Evolutionary conservation across 2,329 filamentous ascomycete species (phyloP), one percentile per base, ranked within the genome.

Genomic region (Cryphonectria japonica): DNA sequence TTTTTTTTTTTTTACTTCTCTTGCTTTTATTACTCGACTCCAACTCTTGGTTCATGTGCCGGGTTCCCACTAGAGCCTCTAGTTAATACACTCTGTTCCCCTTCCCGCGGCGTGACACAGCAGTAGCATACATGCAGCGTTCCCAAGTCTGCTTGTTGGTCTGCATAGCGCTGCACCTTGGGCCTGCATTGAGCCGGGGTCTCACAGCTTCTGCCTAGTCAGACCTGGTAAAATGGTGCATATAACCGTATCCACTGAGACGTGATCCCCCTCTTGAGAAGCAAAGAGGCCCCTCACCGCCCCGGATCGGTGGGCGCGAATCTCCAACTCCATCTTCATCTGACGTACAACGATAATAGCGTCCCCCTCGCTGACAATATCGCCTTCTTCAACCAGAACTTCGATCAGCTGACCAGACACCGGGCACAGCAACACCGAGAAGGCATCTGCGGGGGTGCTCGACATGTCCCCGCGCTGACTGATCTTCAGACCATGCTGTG

Each of bases 261-360:
- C 85, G 73, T 88, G 87, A 66, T 86, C 83, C 7, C 82, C 85
- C 2, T 81, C 80, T 62, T 88, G 85, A 52, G 85, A 64, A 26
- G 26, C 26, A 26, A 82, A 80, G 0, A 86, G 82, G 84, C 87
- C 89, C 1, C 76, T 79, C 5, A 88, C 82, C 2, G 76, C 77
- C 0, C 88, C 88, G 0, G 80, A 79, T 5, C 81, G 80, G 22
- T 82, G 80, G 69, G 82, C 83, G 32, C 89, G 78, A 2, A 91
- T 85, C 75, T 91, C 89, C n/a, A 91, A 78, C 74, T 91, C 89
- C 89, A 91, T 91, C 78, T 91, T 91, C 88, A 91, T 91, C 78
- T 91, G 89, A 78, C 87, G 86, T 29, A 91, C 84, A 26, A 91
- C 87, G 9, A 81, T 86, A 74, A 91, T 80, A 0, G 86, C 79